Evolutionary conservation across 2,329 filamentous ascomycete genomes (phyloP).

Genomic region (Penicillium italicum): DNA sequence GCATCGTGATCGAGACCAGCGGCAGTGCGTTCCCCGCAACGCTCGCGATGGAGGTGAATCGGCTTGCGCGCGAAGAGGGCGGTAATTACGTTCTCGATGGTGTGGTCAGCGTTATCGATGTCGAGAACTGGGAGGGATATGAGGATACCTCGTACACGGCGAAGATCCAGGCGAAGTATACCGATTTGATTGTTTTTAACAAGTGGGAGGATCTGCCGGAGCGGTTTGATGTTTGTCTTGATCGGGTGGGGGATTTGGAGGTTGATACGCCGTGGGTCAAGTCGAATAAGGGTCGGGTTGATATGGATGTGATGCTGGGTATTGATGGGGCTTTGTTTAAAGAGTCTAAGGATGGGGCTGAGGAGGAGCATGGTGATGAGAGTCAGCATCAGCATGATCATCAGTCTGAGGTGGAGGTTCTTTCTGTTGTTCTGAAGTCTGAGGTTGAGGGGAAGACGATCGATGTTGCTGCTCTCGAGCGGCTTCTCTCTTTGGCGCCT

Average conservation of each 20-base stretch:
- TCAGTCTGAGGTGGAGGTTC: conserved; percentile 81
- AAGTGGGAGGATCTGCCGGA: conserved; percentile 83
- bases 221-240: conserved; percentile 72
- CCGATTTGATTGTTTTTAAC: conserved; percentile 86
- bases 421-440: conserved; percentile 69
- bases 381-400: conserved; percentile 57
- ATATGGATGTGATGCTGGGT: conserved; percentile 76
- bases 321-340: conserved; percentile 71
- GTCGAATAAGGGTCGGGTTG: conserved; percentile 75
- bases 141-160: conserved; percentile 88
- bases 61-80: conserved; percentile 60
- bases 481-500: conserved; percentile 67
- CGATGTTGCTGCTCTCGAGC: conserved; percentile 58
- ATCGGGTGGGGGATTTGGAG: conserved; percentile 75
- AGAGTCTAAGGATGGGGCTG: conserved; percentile 35
- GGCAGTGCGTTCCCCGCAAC: conserved; percentile 87
- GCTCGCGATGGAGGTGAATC: conserved; percentile 83
- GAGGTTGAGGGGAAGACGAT: conserved; percentile 45
- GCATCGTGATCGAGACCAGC: conserved; percentile 90
- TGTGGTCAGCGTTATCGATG: conserved; percentile 84
- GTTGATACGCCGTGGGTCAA: conserved; percentile 80
- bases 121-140: conserved; percentile 93
- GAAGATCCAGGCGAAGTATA: conserved; percentile 81
- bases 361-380: conserved; percentile 33
- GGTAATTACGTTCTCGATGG: conserved; percentile 74